Evolutionary conservation across 2,329 filamentous ascomycete genomes (phyloP).

Genomic region (Xylariaceae sp.): DNA sequence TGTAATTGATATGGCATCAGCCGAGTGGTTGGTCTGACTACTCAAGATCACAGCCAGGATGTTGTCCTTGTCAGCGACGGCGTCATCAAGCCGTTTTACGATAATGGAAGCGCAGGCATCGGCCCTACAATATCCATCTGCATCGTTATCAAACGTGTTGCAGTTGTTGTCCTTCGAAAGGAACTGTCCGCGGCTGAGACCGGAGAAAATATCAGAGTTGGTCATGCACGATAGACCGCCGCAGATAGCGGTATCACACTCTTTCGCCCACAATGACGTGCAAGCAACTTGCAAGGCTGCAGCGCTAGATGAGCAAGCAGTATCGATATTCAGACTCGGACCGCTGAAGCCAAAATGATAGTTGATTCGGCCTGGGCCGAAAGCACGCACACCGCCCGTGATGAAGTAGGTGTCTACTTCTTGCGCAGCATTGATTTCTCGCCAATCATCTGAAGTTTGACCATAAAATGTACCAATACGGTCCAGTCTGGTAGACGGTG

Average conservation of each 20-base stretch:
- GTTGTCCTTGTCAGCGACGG: slow-evolving; percentile 72
- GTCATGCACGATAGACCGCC: slow-evolving; percentile 77
- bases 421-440: slow-evolving; percentile 71
- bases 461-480: slow-evolving; percentile 73
- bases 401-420: slow-evolving; percentile 59
- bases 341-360: slow-evolving; percentile 42
- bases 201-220: slow-evolving; percentile 77
- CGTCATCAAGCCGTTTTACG: slow-evolving; percentile 77
- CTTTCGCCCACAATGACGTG: slow-evolving; percentile 69
- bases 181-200: slow-evolving; percentile 74
- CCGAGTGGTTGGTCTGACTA: slow-evolving; percentile 77
- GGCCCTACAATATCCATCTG: slow-evolving; percentile 79
- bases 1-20: slow-evolving; percentile 78
- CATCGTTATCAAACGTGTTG: slow-evolving; percentile 77
- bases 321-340: slow-evolving; percentile 39
- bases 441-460: slow-evolving; percentile 74
- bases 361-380: slow-evolving; percentile 49
- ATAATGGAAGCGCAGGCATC: slow-evolving; percentile 74
- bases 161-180: slow-evolving; percentile 73
- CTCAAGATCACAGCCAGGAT: slow-evolving; percentile 74
- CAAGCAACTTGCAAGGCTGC: slow-evolving; percentile 49
- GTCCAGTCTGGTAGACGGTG: slow-evolving; percentile 63
- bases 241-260: slow-evolving; percentile 78
- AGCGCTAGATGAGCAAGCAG: slow-evolving; percentile 40
- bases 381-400: slow-evolving; percentile 49